Evolutionary conservation across 2,329 filamentous ascomycete species (phyloP), one percentile per base, ranked within the genome.

Genomic region (Pseudocercospora crystallina): DNA sequence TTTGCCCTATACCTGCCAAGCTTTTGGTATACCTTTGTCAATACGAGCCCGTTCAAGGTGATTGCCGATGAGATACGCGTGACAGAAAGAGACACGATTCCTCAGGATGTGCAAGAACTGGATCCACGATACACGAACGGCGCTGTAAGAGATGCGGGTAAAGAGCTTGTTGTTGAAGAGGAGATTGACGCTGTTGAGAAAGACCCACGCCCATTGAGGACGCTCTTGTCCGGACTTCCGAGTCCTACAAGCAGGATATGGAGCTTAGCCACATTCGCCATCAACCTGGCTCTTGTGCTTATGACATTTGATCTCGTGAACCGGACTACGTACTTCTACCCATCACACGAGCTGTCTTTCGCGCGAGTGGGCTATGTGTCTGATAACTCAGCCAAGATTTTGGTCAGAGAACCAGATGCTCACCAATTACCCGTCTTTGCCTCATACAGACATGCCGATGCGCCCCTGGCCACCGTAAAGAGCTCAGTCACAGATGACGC

Each of bases 351-450:
- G 58, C 75, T 96, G 9, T 89, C 90, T 0, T 95, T 99, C 68
- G 88, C 89, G 35, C 82, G 94, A 8, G 76, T 96, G 12, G 94
- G 94, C 20, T 92, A 92, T 67, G 86, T 97, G 26, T 95, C 90
- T 4, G 81, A 88, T 13, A 81, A 78, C 0, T 86, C 86, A 49
- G 94, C 90, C 15, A 90, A 84, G 54, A 79, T 99, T 34, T 74
- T 99, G 26, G 77, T 99, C 40, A 82, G 94, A 50, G 94, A 97
- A 69, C 90, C 94, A 1, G 82, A 95, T 60, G 77, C 82, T 44
- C 68, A 79, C 31, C 83, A 87, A 61, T 80, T 95, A 66, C 90
- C 91, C 0, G 72, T 96, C n/a, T 84, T 78, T 1, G 74, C 94
- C 8, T 85, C 87, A 43, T 83, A 81, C 58, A 71, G 76, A 34